Evolutionary conservation across 106 monocot species (phyloP), one percentile per base, ranked within the genome.

Genomic region (Dioscorea alata): DNA sequence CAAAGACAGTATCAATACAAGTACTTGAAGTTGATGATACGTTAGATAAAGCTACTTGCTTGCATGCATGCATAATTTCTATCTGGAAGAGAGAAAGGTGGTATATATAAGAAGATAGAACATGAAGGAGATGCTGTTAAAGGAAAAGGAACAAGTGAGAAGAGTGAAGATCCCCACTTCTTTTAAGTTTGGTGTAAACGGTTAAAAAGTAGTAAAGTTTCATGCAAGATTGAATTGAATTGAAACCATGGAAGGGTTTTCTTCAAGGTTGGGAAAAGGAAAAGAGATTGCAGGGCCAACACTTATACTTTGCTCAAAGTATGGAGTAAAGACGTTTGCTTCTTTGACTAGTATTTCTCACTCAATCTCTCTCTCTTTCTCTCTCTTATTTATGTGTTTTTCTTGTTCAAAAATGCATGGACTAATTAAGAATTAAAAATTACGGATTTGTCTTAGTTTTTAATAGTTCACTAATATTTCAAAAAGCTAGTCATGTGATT

Each of bases 251-350:
- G 42, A 42, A 10, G 42, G 42, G 42, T 42, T 42, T 3, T 42
- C 42, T 34, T 63, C n/a, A 63, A 63, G 22, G 59, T 21, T 59
- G 22, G 14, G 31, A 61, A 61, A 61, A 61, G 61, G 14, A 34
- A 63, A 34, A 63, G 63, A 63, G 63, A 32, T 17, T 5, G 1
- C 0, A 33, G 16, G 35, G 33, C 42, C 42, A 42, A 42, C 42
- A 42, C 1, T 42, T 12, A 63, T 63, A 16, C 63, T 34, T 63
- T 63, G 63, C 63, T 32, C 63, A 63, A 63, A 63, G 63, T 63
- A 63, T 16, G 35, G 18, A 63, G 1, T 32, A 63, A 63, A 16
- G 32, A 33, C 10, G 25, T 63, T 33, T 42, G 42, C 42, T 63
- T 33, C 35, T 63, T 63, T 63, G 63, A 63, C 59, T 59, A 28